Evolutionary conservation across 2,329 filamentous ascomycete genomes (phyloP), one percentile per base, ranked within the genome.

Genomic region (Helminthosporium solani): DNA sequence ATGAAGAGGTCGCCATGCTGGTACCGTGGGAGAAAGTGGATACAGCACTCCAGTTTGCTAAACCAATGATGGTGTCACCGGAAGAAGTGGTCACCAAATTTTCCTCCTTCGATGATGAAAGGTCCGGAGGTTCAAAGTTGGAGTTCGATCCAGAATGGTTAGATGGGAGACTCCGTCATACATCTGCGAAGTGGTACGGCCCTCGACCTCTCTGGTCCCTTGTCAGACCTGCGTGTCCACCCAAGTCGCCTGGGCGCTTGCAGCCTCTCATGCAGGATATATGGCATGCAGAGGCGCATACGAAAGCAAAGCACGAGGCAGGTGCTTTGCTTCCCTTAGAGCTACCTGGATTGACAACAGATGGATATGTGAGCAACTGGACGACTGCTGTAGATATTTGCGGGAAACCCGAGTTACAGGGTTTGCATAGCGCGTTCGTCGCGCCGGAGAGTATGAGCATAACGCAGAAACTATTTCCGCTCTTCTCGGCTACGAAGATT

Each of bases 401-500:
- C 50, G 52, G 67, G 21, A 67, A 73, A 14, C 68, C 77, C 2
- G 55, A 73, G 21, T 57, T 78, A 4, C 73, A 75, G 49, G 68
- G 66, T 4, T 52, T 77, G 2, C 76, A 79, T 45, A 76, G 75
- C n/a, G 69, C 68, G 1, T 76, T 79, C 44, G 71, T 77, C 16
- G 71, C 73, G 40, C 76, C 76, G 2, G 64, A 72, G 16, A 68
- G 70, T 1, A 68, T 75, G 9, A 66, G 65, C 4, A 71, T 70
- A 12, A 70, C 73, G 0, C 63, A 66, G 35, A 67, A 72, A 27
- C 62, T 79, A n/a, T 71, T 78, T 45, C 76, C 77, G 2, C 50
- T 79, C 1, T 79, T 80, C 31, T 72, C 74, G 1, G 73, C 71
- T 9, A 73, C 70, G 7, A 79, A 79, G 50, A 59, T 79, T 1